phyloP scores from a whole-genome alignment of 2,329 filamentous ascomycete species.

The Claviceps purpurea region DNA sequence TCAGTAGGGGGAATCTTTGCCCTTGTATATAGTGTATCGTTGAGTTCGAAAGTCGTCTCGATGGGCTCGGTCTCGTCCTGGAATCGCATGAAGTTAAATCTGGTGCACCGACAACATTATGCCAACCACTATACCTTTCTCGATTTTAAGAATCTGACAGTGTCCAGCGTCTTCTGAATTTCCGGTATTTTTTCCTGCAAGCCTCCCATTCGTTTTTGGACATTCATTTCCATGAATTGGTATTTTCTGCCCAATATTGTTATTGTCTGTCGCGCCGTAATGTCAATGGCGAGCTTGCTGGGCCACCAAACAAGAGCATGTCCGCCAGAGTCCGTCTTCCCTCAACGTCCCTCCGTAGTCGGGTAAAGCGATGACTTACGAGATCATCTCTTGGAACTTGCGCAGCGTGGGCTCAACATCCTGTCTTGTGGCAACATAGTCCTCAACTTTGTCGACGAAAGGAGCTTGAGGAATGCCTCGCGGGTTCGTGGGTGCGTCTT shows the following conservation, averaged over 20 bases:
- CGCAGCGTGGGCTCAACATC: constrained; percentile 72
- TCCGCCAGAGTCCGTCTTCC: too few species aligned
- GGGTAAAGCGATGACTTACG: constrained; percentile 37
- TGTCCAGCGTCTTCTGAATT: constrained; percentile 90
- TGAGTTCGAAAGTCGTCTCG: constrained; percentile 89
- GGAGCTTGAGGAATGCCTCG: constrained; percentile 73
- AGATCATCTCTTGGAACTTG: constrained; percentile 88
- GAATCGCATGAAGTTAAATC: constrained; percentile 1
- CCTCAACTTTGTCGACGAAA: constrained; percentile 79
- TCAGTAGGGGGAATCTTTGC: constrained; percentile 70
- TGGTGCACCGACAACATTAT: not conserved
- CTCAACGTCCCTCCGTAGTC: too few species aligned
- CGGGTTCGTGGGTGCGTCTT: constrained; percentile 54
- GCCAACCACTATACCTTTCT: constrained; percentile 42
- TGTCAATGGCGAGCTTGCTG: not conserved
- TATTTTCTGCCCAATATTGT: constrained; percentile 58
- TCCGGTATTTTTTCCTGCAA: constrained; percentile 93
- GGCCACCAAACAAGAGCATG: too few species aligned
- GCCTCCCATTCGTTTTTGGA: constrained; percentile 66
- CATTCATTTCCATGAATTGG: constrained; percentile 97
- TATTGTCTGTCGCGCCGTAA: not conserved
- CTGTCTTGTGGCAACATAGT: constrained; percentile 65
- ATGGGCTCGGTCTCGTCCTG: constrained; percentile 52
- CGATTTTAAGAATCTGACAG: constrained; percentile 70
- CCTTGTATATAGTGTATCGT: constrained; percentile 88